phyloP scores from a whole-genome alignment of 331 rosid genomes.

The Rosa hybrid region DNA sequence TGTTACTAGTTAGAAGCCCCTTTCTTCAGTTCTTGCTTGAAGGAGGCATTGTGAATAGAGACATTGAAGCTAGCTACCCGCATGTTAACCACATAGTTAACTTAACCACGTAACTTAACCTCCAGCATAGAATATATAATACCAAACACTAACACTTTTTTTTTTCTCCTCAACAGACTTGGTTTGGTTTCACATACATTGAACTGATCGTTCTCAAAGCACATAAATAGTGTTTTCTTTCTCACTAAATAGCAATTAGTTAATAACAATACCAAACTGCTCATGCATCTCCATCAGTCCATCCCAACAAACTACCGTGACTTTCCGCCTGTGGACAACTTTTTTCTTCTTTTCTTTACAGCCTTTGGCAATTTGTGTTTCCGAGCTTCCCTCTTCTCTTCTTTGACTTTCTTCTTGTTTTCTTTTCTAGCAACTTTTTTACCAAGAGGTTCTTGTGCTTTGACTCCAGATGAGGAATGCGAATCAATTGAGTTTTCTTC shows the following conservation, averaged over 20 bases:
- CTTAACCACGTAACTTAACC: too few relatives aligned
- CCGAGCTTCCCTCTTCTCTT: conserved; percentile 83
- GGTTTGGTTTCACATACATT: too few relatives aligned
- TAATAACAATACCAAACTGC: not conserved
- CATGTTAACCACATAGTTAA: too few relatives aligned
- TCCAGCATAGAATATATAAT: too few relatives aligned
- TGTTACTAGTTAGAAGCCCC: too few relatives aligned
- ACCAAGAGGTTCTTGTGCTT: conserved; percentile 39
- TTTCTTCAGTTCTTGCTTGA: too few relatives aligned
- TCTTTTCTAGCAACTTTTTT: conserved; percentile 78
- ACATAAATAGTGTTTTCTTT: not conserved
- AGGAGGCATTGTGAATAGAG: too few relatives aligned
- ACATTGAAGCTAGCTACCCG: too few relatives aligned
- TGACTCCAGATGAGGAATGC: conserved; percentile 25
- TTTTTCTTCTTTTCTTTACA: conserved; percentile 71
- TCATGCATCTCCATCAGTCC: not conserved
- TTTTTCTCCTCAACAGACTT: too few relatives aligned
- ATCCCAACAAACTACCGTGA: conserved; percentile 33
- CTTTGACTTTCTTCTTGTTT: conserved; percentile 84
- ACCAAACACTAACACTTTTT: too few relatives aligned
- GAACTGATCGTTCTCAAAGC: not conserved
- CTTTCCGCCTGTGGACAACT: conserved; percentile 61
- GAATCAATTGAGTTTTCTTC: too few relatives aligned
- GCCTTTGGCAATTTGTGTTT: conserved; percentile 76
- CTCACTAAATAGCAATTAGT: not conserved